Evolutionary conservation across 306 rosid genomes (phyloP).

Genomic region (Begonia loranthoides): DNA sequence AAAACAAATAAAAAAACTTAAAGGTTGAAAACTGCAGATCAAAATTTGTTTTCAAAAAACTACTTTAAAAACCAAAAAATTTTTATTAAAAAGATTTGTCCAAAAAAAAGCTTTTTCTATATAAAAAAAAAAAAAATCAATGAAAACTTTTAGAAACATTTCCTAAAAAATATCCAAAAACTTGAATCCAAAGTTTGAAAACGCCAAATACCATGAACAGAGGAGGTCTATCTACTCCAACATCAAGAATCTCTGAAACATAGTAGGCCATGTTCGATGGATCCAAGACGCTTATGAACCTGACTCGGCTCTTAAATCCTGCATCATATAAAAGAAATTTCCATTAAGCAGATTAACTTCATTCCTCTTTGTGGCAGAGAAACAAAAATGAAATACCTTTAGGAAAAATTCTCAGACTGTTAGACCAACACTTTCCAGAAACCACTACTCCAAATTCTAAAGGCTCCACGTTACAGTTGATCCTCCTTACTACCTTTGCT

Average conservation of each 20-base stretch:
- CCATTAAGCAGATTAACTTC: slow-evolving; percentile 8
- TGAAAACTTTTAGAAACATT: no score
- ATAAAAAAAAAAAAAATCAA: no score
- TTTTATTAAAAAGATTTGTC: no score
- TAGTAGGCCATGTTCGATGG: slow-evolving; percentile 66
- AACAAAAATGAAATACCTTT: slow-evolving; percentile 39
- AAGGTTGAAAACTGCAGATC: no score
- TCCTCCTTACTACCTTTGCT: slow-evolving; percentile 89
- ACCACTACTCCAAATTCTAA: slow-evolving; percentile 75
- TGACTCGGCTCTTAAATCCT: slow-evolving; percentile 92
- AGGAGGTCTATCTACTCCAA: slow-evolving; percentile 66
- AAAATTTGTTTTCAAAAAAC: no score
- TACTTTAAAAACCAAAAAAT: no score
- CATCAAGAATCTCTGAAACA: slow-evolving; percentile 83
- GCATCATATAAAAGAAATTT: slow-evolving; percentile 28
- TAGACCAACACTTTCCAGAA: slow-evolving; percentile 89
- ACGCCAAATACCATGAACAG: slow-evolving; percentile 73
- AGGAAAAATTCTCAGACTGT: slow-evolving; percentile 79
- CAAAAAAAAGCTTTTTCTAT: no score
- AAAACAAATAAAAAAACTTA: no score
- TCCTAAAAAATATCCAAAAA: neutral
- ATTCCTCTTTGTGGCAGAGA: neutral
- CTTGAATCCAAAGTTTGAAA: slow-evolving; percentile 1
- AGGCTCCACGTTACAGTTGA: slow-evolving; percentile 91
- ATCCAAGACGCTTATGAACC: slow-evolving; percentile 61